These are phyloP conservation scores for Cladosporium sp. DNA, from an alignment of 2,329 filamentous ascomycete species.

Conservation along the genomic window DNA sequence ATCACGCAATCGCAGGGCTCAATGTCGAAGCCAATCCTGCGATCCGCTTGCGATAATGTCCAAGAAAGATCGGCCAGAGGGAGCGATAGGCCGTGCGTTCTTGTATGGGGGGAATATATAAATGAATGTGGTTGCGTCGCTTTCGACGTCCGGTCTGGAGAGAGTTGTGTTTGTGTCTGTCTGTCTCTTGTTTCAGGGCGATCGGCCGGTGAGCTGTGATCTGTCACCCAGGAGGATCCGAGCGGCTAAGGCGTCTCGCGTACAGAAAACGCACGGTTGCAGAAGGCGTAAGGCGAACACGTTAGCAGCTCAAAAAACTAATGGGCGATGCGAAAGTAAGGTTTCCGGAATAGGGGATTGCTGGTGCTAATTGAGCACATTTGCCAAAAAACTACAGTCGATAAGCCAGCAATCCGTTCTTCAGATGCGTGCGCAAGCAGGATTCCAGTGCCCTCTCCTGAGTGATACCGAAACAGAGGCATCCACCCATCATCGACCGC, in stretches of 20 bases:
- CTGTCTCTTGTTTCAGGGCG: not conserved
- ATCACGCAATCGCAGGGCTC: slow-evolving; percentile 18
- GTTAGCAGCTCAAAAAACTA: not conserved
- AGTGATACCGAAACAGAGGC: not conserved
- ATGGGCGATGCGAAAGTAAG: slow-evolving; percentile 5
- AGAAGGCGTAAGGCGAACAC: not conserved
- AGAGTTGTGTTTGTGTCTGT: not conserved
- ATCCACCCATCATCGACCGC: not conserved
- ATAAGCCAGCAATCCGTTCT: not conserved
- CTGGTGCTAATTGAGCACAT: not conserved
- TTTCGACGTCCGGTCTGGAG: not conserved
- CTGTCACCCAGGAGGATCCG: not conserved
- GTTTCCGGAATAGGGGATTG: not conserved
- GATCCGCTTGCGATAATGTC: not conserved
- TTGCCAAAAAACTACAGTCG: not conserved
- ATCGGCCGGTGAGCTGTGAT: not conserved
- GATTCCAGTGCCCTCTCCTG: not conserved
- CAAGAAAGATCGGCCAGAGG: slow-evolving; percentile 8
- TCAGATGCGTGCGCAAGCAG: not conserved
- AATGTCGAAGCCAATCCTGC: slow-evolving; percentile 10
- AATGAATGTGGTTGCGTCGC: slow-evolving; percentile 1
- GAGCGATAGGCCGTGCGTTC: slow-evolving; percentile 11
- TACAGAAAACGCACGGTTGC: slow-evolving; percentile 13
- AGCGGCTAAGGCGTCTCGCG: slow-evolving; percentile 14
- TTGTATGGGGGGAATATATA: not conserved